Percentiles rank a stretch among this genome's conserved stretches.
Conservation (phyloP, 2,329 filamentous ascomycete species). For the Tolypocladium nubicola region DNA sequence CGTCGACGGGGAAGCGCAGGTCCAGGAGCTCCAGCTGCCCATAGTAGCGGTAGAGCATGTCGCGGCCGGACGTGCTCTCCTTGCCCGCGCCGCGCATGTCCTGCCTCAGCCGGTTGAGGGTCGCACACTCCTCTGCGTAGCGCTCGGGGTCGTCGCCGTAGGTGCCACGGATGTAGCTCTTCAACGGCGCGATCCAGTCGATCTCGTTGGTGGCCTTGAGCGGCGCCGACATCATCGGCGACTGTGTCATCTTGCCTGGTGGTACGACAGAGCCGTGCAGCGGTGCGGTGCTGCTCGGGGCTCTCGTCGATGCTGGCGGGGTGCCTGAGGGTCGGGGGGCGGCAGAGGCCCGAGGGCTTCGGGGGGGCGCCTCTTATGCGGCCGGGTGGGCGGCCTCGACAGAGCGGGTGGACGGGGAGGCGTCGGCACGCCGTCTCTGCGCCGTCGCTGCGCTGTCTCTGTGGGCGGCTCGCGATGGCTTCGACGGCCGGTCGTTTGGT, state of each 20-base stretch:
- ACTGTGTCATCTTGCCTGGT: constrained; percentile 55
- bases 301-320: neutral
- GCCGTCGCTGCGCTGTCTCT: neutral
- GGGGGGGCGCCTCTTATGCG: constrained; percentile 20
- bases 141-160: constrained; percentile 96
- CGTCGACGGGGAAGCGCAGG: constrained; percentile 89
- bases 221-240: constrained; percentile 91
- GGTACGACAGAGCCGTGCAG: constrained; percentile 1
- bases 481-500: neutral
- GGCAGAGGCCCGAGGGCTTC: neutral
- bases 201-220: constrained; percentile 94
- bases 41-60: constrained; percentile 94
- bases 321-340: neutral
- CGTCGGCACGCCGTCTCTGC: neutral
- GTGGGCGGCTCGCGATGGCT: neutral
- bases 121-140: constrained; percentile 90
- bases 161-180: constrained; percentile 83
- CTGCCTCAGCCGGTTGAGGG: constrained; percentile 87
- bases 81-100: constrained; percentile 97
- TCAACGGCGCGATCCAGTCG: constrained; percentile 90
- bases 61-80: constrained; percentile 86
- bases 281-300: neutral
- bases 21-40: constrained; percentile 93
- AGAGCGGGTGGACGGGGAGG: neutral
- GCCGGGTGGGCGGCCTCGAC: constrained; percentile 8